Conservation (phyloP, 1,284 basidiomycete genomes). For the Cutaneotrichosporon sp. region DNA sequence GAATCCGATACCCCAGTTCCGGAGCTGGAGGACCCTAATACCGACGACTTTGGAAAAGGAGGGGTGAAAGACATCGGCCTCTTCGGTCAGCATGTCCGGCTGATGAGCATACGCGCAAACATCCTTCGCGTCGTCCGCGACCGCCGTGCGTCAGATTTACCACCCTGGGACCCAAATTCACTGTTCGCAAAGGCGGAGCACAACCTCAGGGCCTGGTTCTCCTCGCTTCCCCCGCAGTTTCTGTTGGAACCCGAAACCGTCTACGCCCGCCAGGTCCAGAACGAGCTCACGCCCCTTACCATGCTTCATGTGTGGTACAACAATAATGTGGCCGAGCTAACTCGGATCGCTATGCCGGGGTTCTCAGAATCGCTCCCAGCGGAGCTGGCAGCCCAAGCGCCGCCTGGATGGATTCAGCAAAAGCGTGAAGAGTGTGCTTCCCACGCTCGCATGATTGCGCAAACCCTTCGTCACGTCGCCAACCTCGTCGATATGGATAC, state of each 20-base stretch:
- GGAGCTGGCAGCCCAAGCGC: constrained; percentile 7
- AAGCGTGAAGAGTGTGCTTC: constrained; percentile 12
- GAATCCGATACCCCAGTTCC: constrained; percentile 9
- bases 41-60: neutral
- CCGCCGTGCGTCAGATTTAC: constrained; percentile 10
- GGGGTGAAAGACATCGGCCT: constrained; percentile 15
- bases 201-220: constrained; percentile 15
- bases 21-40: constrained; percentile 3
- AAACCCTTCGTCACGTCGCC: constrained; percentile 10
- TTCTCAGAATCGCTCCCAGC: constrained; percentile 15
- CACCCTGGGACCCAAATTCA: constrained; percentile 15
- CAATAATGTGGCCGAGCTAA: constrained; percentile 17
- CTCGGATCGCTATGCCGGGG: constrained; percentile 18
- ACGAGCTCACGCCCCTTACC: constrained; percentile 18
- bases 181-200: constrained; percentile 8
- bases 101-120: constrained; percentile 14
- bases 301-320: constrained; percentile 28
- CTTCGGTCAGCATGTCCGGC: constrained; percentile 15
- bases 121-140: constrained; percentile 14
- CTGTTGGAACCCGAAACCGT: constrained; percentile 19
- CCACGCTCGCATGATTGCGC: constrained; percentile 13
- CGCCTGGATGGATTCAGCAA: constrained; percentile 15
- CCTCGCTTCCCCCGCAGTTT: constrained; percentile 15
- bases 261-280: constrained; percentile 19
- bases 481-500: constrained; percentile 17